A percentile compares a stretch with the other conserved stretches of the same genome.
Conservation (phyloP, 129 eudicot genomes). For the Ambrosia artemisiifolia region DNA sequence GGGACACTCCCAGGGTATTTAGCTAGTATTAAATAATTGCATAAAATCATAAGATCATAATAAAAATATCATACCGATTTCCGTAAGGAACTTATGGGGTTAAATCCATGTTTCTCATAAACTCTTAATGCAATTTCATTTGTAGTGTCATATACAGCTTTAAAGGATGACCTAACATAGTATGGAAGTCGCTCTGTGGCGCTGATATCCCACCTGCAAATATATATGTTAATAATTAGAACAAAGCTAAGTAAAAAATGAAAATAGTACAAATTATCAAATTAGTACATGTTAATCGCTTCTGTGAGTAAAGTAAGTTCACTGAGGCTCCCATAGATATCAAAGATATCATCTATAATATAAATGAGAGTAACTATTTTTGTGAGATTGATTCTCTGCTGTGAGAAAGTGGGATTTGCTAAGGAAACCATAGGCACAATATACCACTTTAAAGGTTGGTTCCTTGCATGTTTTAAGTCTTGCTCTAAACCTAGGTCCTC, state of each 20-base stretch:
- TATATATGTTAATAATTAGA: not conserved
- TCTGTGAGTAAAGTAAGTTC: constrained; percentile 48
- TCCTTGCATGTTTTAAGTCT: constrained; percentile 42
- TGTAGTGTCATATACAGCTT: constrained; percentile 36
- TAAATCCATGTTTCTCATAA: constrained; percentile 35
- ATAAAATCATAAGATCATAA: not conserved
- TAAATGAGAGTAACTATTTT: constrained; percentile 49
- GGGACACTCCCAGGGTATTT: too few species aligned
- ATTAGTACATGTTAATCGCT: constrained; percentile 41
- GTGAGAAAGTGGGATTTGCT: constrained; percentile 34
- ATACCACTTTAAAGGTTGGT: constrained; percentile 63
- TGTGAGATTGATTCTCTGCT: constrained; percentile 44
- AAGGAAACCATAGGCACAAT: constrained; percentile 50
- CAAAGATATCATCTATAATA: constrained; percentile 57
- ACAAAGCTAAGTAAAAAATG: too few species aligned
- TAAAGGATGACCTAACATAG: constrained; percentile 46
- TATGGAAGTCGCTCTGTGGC: constrained; percentile 36
- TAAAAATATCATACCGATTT: constrained; percentile 37
- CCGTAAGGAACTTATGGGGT: constrained; percentile 34
- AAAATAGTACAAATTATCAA: not conserved
- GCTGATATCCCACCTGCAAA: constrained; percentile 48
- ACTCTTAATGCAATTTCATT: constrained; percentile 32
- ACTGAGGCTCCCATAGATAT: constrained; percentile 43
- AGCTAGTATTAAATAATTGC: too few species aligned
- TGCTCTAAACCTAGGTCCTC: constrained; percentile 26